These are phyloP conservation scores for Zangia roseola DNA, from an alignment of 768 basidiomycete genomes.

Conservation along the genomic window DNA sequence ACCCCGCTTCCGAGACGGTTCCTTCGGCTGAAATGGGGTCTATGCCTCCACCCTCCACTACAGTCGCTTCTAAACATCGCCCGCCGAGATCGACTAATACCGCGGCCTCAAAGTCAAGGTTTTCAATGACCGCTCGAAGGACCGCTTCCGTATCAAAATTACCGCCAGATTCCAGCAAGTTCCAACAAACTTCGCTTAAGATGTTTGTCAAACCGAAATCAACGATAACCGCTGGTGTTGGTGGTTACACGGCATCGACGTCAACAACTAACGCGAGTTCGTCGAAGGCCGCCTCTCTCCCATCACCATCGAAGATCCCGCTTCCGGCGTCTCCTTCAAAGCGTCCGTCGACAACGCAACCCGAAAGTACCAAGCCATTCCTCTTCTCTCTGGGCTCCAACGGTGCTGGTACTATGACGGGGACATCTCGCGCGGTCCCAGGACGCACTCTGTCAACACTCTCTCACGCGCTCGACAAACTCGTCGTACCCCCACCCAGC, in stretches of 20 bases:
- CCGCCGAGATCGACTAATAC: constrained; percentile 5
- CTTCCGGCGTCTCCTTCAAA: constrained; percentile 23
- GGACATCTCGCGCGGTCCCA: constrained; percentile 1
- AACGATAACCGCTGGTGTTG: too few relatives aligned
- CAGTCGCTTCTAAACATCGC: constrained; percentile 1
- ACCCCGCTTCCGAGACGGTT: background rate
- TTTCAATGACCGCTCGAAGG: background rate
- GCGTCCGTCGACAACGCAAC: constrained; percentile 7
- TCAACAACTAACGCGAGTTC: constrained; percentile 7
- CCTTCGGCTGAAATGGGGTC: background rate
- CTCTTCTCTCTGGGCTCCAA: constrained; percentile 6
- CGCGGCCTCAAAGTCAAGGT: constrained; percentile 4
- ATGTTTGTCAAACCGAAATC: constrained; percentile 19
- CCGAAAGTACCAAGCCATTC: constrained; percentile 1
- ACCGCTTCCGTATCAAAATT: constrained; percentile 14
- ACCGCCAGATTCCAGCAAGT: constrained; percentile 13
- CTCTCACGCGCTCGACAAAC: constrained; percentile 66
- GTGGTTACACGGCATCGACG: background rate
- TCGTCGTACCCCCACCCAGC: constrained; percentile 63
- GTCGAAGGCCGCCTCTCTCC: constrained; percentile 3
- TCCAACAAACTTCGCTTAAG: constrained; percentile 26
- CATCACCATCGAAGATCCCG: constrained; percentile 32
- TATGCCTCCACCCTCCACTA: constrained; percentile 4
- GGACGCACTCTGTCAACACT: constrained; percentile 58
- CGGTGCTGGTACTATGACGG: background rate